Base-by-base conservation (phyloP, 148 eudicot genomes). In the Rhododendron vialii region DNA sequence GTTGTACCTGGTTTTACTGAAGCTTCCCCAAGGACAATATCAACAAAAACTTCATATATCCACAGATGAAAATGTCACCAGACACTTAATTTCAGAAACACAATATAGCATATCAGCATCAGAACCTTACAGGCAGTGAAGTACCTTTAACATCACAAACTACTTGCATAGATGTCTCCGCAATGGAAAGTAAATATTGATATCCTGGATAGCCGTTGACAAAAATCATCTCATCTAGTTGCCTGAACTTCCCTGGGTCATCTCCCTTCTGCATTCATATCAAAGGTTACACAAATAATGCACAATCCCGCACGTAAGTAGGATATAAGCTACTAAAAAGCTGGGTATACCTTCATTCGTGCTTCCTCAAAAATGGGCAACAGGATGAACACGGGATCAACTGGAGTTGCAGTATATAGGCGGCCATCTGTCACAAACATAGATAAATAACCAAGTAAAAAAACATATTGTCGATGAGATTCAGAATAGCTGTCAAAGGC, bases 121-220 rank as follows among this genome's bases (percentile, higher is more conserved):
- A 85, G 74, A 30, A 26, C 53, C 24, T 20, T 30, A 69, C 26
- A 59, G 59, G 38, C 9, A 67, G 14, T 26, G 41, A 79, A 84
- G 81, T 55, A 96, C 99, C 99, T 94, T 95, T 94, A 48, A 92
- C 85, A 89, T 98, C 99, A 91, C 99, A 98, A 88, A 98, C 97
- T 83, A 94, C 84, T 47, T 88, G 85, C 98, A 98, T 94, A 13
- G 92, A 92, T 87, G 89, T 92, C 87, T 94, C 98, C 5, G 91
- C 95, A 88, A 94, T 83, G 78, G 92, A 87, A 63, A 89, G 86
- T 71, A 98, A 86, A 82, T 89, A 86, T 65, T 90, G 96, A 91
- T 95, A 98, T 82, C 91, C 98, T n/a, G 96, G 96, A 91, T 91
- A 95, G 71, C 92, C 94, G 41, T 93, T 91, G 82, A 95, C 55